phyloP scores from a whole-genome alignment of 202 grass and related monocot genomes.

The Tripidium arundinaceum region DNA sequence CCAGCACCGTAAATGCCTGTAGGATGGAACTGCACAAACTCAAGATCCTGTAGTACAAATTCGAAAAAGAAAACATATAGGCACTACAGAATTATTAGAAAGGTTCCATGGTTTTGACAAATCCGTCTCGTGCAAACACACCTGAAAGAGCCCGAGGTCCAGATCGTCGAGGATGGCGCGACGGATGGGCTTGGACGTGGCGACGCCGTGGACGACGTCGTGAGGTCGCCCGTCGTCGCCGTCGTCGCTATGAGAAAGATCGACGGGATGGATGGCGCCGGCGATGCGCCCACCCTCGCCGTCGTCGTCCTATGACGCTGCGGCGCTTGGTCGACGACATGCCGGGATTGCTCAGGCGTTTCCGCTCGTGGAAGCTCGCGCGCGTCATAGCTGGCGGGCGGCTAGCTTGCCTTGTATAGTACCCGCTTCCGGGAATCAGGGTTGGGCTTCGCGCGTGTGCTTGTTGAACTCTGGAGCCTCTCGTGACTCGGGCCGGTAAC shows the following conservation, averaged over 20 bases:
- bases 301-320: too few relatives aligned
- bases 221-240: not conserved
- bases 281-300: too few relatives aligned
- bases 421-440: too few relatives aligned
- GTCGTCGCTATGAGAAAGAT: not conserved
- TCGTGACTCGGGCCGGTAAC: too few relatives aligned
- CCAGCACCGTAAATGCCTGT: slow-evolving; percentile 75
- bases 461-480: too few relatives aligned
- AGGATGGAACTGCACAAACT: slow-evolving; percentile 73
- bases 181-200: not conserved
- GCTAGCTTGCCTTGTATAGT: too few relatives aligned
- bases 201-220: not conserved
- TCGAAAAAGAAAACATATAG: not conserved
- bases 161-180: not conserved
- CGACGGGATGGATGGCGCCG: too few relatives aligned
- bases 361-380: too few relatives aligned
- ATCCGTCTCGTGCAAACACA: not conserved
- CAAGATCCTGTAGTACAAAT: slow-evolving; percentile 53
- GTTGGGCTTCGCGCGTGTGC: too few relatives aligned
- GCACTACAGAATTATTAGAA: not conserved
- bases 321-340: too few relatives aligned
- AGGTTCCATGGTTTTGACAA: not conserved
- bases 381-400: too few relatives aligned
- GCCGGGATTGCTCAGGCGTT: too few relatives aligned
- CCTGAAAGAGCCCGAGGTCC: not conserved